Evolutionary conservation across 352 stramenopile genomes (phyloP), one percentile per base, ranked within the genome.

Genomic region (Peronospora farinosa): DNA sequence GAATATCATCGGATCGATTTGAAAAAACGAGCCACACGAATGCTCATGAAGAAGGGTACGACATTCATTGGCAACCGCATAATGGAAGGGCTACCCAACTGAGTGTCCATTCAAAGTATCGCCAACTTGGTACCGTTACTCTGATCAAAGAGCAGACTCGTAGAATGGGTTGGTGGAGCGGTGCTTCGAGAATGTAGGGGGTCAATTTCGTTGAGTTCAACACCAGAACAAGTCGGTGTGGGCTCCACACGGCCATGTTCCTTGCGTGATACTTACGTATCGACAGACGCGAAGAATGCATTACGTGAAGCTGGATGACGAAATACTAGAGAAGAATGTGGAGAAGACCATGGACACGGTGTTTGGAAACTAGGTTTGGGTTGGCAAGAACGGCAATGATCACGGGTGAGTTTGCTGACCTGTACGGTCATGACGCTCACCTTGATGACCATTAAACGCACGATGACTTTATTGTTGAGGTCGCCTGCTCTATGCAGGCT

Each of bases 111-210:
- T 11, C 74, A 88, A 60, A 74, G 72, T 1, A 76, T 78, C 13
- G 78, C 65, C 35, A 52, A 49, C 2, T 56, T 39, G 6, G 78
- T 11, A 56, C 55, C 10, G 63, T 85, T 25, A 67, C 50, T 0
- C 16, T 69, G 10, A 53, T 62, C 2, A 65, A 16, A 51, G 51
- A 30, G 63, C 53, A 5, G 52, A 61, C 1, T 51, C 43, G 8
- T 83, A 82, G 60, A 85, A 71, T 48, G 19, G 73, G 85, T 47
- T 87, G 75, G 73, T 87, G 74, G 73, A 73, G 75, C 7, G 73
- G 66, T 9, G 75, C 39, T 51, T 87, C 0, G 63, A 75, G 23
- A 42, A 67, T 15, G 75, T 67, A 12, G 19, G 62, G 56, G 0
- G 51, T 12, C 7, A 52, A 66, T 13, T 71, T 69, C n/a, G 56